Evolutionary conservation across 83 land plant species (phyloP).

Genomic region (Thuja plicata): DNA sequence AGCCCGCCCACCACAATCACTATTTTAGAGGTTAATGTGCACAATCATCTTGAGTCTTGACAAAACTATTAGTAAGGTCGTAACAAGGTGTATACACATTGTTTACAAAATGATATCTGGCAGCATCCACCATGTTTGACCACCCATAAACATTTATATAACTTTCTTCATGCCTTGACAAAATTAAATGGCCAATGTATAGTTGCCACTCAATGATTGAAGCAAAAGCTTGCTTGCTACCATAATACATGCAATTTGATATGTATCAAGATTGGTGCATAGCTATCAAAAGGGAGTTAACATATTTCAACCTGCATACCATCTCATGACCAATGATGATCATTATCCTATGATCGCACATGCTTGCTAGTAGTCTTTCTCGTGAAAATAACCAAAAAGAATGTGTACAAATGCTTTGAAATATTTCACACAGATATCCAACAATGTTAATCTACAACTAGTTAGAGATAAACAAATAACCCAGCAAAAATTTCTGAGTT

Average conservation of each 20-base stretch:
- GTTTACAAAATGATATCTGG: background rate
- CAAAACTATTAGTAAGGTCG: background rate
- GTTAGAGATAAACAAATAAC: background rate
- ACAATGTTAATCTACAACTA: too few relatives aligned
- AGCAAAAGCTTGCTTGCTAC: background rate
- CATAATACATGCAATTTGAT: background rate
- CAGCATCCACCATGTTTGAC: background rate
- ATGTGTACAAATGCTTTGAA: background rate
- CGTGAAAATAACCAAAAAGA: background rate
- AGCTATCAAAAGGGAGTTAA: background rate
- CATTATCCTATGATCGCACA: background rate
- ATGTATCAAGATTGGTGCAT: background rate
- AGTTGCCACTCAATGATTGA: background rate
- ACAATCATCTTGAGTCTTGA: too few relatives aligned
- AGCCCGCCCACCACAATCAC: too few relatives aligned
- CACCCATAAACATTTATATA: background rate
- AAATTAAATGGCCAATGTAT: background rate
- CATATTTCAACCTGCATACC: background rate
- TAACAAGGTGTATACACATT: background rate
- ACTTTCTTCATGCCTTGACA: background rate
- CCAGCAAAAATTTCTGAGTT: background rate
- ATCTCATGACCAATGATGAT: background rate
- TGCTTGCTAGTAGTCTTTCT: background rate
- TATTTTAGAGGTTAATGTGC: too few relatives aligned
- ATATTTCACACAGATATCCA: background rate